Base-by-base conservation (phyloP, 805 yeast species). In the Yamadazyma nakazawae region DNA sequence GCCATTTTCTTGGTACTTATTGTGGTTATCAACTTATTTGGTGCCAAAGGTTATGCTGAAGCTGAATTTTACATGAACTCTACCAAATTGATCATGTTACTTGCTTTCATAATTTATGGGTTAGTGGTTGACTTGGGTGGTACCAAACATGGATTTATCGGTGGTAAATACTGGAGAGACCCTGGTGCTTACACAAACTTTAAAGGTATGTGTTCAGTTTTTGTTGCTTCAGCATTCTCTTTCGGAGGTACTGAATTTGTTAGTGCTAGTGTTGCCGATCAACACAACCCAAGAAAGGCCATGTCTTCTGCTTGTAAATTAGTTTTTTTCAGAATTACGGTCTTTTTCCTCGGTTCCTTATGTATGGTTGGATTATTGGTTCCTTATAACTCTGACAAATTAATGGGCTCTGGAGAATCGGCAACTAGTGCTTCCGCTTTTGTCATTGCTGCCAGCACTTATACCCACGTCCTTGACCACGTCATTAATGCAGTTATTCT, bases 1-100 rank as follows among this genome's bases (percentile, higher is more conserved):
- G 67, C 74, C 1, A 75, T 81, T 2, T 79, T 82, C 56, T 75
- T 68, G 45, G 56, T 67, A 10, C 62, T 80, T 7, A 68, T 81
- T 26, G 54, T 76, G 11, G 48, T 63, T 25, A 70, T 81, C 48
- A 73, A 72, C 54, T 71, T 73, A 39, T 61, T 64, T 51, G 80
- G 80, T 42, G 70, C 76, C 42, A 67, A 64, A 47, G 80, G 78
- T 43, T 75, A 70, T 52, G 78, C 74, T 44, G 72, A 68, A 55
- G 75, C 72, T 40, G 76, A 71, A 51, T 70, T 71, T 34, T 43
- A 66, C 35, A 60, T 71, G 58, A 72, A 72, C 49, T 54, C 65
- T 16, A 55, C 63, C 45, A 71, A 71, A 54, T 56, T 70, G 43
- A 24, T 63, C 41, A 65, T 68, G 65, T 57, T 71, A 45, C 56